Conservation (phyloP, 2,329 filamentous ascomycete genomes). For the Nemania diffusa region DNA sequence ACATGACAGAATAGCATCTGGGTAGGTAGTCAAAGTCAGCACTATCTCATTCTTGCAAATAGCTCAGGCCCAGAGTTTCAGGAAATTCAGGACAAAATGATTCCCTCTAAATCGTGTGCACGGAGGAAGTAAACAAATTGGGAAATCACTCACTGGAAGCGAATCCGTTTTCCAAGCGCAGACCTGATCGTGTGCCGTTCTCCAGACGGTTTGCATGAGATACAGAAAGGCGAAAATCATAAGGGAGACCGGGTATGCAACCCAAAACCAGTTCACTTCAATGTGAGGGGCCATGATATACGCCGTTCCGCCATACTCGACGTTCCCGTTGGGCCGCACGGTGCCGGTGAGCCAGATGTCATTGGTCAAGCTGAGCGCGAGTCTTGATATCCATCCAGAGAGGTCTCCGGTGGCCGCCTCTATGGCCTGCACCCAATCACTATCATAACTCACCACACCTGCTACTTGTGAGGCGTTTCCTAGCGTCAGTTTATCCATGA, state of each 20-base stretch:
- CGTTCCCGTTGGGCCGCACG: conserved; percentile 32
- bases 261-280: conserved; percentile 52
- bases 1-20: conserved; percentile 53
- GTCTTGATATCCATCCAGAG: conserved; percentile 48
- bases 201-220: conserved; percentile 51
- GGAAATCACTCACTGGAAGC: conserved; percentile 42
- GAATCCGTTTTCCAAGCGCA: conserved; percentile 54
- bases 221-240: conserved; percentile 51
- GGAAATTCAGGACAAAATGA: not conserved
- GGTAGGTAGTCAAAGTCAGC: conserved; percentile 1
- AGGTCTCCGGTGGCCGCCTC: conserved; percentile 49
- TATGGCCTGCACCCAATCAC: conserved; percentile 54
- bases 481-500: conserved; percentile 48
- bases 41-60: not conserved
- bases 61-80: not conserved
- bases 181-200: conserved; percentile 51
- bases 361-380: conserved; percentile 51
- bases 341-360: conserved; percentile 51
- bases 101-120: not conserved
- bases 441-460: conserved; percentile 49
- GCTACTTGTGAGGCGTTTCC: conserved; percentile 49
- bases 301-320: conserved; percentile 46
- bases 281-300: conserved; percentile 48
- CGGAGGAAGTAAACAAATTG: not conserved
- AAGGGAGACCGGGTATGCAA: conserved; percentile 51